A percentile compares a stretch with the other conserved stretches of the same genome.
These are phyloP conservation scores for Rhynchospora pubera DNA, from an alignment of 176 grass and related monocot genomes.

Conservation along the genomic window DNA sequence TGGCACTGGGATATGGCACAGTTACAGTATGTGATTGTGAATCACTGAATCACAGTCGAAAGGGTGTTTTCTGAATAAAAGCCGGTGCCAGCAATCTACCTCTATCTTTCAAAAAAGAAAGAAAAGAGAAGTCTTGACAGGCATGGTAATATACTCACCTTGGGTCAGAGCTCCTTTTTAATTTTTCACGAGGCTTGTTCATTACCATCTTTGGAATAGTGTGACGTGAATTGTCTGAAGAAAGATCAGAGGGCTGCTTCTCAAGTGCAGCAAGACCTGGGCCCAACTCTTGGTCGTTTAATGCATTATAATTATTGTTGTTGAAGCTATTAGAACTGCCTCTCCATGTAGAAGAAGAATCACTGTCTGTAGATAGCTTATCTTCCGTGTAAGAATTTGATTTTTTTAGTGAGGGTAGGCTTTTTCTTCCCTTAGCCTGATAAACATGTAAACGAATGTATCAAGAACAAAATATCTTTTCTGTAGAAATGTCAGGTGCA, in stretches of 20 bases:
- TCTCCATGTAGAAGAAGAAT: slow-evolving; percentile 18
- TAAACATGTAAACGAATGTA: not conserved
- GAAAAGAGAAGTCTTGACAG: not conserved
- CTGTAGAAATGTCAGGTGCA: not conserved
- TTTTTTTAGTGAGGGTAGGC: not conserved
- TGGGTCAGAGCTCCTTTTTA: slow-evolving; percentile 16
- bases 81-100: too few relatives aligned
- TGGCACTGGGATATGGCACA: too few relatives aligned
- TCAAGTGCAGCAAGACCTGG: not conserved
- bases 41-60: too few relatives aligned
- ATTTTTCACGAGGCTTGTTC: slow-evolving; percentile 14
- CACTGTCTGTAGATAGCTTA: slow-evolving; percentile 20
- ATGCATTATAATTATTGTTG: slow-evolving; percentile 6
- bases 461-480: not conserved
- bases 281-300: not conserved
- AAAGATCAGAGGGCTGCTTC: not conserved
- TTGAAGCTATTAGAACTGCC: slow-evolving; percentile 15
- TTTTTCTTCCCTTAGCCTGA: slow-evolving; percentile 14
- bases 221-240: slow-evolving; percentile 14
- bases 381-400: slow-evolving; percentile 9
- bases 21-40: too few relatives aligned
- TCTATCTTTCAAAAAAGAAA: too few relatives aligned
- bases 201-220: not conserved
- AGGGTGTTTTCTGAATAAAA: too few relatives aligned
- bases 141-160: not conserved